These are phyloP conservation scores for Alliaria petiolata DNA, from an alignment of 345 rosid species.

Conservation along the genomic window DNA sequence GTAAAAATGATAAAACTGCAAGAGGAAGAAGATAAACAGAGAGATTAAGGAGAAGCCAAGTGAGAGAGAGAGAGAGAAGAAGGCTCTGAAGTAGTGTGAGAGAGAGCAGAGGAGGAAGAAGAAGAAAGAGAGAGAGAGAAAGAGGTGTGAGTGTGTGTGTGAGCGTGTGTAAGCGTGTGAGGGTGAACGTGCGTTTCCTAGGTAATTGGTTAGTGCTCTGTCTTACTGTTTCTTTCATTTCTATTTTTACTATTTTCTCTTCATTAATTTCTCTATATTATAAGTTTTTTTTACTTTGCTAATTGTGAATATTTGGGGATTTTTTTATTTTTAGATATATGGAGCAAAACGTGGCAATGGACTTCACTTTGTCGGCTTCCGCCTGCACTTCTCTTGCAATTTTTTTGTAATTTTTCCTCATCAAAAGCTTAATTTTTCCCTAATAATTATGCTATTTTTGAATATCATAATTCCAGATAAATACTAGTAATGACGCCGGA, in stretches of 20 bases:
- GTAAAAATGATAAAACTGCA: neutral
- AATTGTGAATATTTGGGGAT: neutral
- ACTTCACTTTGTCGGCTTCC: neutral
- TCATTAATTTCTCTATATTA: neutral
- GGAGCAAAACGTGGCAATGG: neutral
- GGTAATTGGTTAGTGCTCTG: constrained; percentile 35
- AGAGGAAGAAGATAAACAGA: neutral
- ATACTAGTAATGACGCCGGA: neutral
- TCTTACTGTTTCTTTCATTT: constrained; percentile 29
- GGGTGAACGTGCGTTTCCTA: constrained; percentile 40
- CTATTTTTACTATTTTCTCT: neutral
- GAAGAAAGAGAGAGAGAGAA: constrained; percentile 6
- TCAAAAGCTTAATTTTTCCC: neutral
- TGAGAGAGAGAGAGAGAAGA: constrained; percentile 3
- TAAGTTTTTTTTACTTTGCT: too few relatives aligned
- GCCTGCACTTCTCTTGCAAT: neutral
- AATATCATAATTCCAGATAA: neutral
- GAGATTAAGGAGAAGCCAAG: neutral
- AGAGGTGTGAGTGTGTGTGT: neutral
- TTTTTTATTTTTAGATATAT: neutral
- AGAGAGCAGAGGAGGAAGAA: constrained; percentile 3
- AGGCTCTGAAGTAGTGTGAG: neutral
- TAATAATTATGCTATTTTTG: neutral
- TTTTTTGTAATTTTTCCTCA: neutral
- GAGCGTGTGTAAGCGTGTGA: constrained; percentile 19